These are phyloP conservation scores for Mycena vitilis DNA, from an alignment of 768 basidiomycete species.

Conservation along the genomic window DNA sequence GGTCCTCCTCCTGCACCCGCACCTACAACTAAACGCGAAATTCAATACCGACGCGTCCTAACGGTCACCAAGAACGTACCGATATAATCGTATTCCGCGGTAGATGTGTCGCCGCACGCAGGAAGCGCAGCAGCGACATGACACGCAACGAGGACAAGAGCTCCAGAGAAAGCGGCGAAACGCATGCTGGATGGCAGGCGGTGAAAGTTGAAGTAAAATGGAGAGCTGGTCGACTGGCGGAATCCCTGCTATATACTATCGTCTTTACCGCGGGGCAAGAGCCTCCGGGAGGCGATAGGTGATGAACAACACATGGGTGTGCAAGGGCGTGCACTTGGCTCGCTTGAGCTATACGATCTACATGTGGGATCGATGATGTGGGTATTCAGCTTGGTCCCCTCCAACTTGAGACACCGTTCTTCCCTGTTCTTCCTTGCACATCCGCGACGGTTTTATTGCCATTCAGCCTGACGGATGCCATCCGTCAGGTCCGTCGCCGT, in stretches of 20 bases:
- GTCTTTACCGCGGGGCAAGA: neutral
- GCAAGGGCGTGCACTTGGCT: too few relatives aligned
- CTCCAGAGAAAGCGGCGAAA: slow-evolving; percentile 3
- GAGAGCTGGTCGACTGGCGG: neutral
- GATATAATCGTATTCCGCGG: slow-evolving; percentile 27
- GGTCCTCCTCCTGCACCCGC: slow-evolving; percentile 32
- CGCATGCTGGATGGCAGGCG: slow-evolving; percentile 3
- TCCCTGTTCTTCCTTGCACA: too few relatives aligned
- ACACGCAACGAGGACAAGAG: slow-evolving; percentile 6
- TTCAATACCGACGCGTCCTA: neutral
- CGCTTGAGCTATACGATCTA: too few relatives aligned
- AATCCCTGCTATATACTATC: neutral
- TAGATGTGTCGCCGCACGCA: slow-evolving; percentile 17
- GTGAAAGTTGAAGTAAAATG: neutral
- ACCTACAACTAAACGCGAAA: slow-evolving; percentile 15
- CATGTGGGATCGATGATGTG: too few relatives aligned
- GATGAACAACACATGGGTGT: too few relatives aligned
- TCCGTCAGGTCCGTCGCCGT: too few relatives aligned
- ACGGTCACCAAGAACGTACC: neutral
- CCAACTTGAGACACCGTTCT: too few relatives aligned
- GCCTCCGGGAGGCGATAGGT: too few relatives aligned
- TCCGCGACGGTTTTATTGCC: too few relatives aligned
- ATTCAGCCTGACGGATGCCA: too few relatives aligned
- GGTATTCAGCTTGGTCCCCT: too few relatives aligned
- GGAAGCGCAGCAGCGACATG: slow-evolving; percentile 14